These are phyloP conservation scores for Colletotrichum sp. DNA, from an alignment of 2,329 filamentous ascomycete species.

Conservation along the genomic window DNA sequence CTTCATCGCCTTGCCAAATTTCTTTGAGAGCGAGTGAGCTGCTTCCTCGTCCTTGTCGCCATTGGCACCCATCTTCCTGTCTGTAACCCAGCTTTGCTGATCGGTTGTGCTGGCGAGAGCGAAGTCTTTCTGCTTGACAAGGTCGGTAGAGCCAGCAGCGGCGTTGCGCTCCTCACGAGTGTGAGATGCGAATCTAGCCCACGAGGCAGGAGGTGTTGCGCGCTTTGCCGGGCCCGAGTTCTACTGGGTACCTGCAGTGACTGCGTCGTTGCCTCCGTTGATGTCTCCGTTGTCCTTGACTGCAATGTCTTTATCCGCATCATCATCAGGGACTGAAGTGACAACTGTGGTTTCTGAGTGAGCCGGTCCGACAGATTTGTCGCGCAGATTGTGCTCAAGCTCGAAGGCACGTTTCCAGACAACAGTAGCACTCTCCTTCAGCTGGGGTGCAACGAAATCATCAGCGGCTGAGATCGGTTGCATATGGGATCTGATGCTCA, in stretches of 20 bases:
- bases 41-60: conserved; percentile 6
- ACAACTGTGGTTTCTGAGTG: not conserved
- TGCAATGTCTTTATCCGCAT: not conserved
- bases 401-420: conserved; percentile 31
- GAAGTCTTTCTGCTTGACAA: conserved; percentile 32
- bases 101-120: conserved; percentile 25
- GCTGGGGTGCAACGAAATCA: conserved; percentile 13
- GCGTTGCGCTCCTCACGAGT: conserved; percentile 31
- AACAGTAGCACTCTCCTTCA: conserved; percentile 26
- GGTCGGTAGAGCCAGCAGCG: conserved; percentile 26
- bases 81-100: conserved; percentile 29
- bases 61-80: conserved; percentile 15
- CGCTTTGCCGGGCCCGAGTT: conserved; percentile 3
- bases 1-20: conserved; percentile 33
- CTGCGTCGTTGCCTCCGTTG: not conserved
- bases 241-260: not conserved
- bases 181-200: conserved; percentile 38
- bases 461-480: not conserved
- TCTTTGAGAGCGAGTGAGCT: conserved; percentile 30
- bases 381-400: conserved; percentile 23
- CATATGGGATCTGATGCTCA: conserved; percentile 21
- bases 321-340: not conserved
- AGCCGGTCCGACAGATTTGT: not conserved
- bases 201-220: conserved; percentile 30
- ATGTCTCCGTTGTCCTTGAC: not conserved